A percentile compares a stretch with the other conserved stretches of the same genome.
Conservation (phyloP, 1,139 yeast genomes). For the Candida sp. region DNA sequence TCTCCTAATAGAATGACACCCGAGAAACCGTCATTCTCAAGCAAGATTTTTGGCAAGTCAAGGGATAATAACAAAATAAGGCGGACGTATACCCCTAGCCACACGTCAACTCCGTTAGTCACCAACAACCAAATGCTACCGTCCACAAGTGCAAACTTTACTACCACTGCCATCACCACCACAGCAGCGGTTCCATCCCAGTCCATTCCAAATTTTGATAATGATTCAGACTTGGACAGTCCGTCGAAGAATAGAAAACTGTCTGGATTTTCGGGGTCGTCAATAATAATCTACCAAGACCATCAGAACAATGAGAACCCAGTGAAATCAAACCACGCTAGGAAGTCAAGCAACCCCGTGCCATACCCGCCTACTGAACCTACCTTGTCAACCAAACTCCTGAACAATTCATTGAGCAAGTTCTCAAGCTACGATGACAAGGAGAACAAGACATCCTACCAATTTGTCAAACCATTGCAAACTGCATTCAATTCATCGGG, state of each 20-base stretch:
- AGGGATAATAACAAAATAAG: conserved; percentile 10
- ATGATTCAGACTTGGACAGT: conserved; percentile 30
- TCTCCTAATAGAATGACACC: conserved; percentile 32
- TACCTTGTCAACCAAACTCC: background rate
- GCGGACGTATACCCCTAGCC: conserved; percentile 14
- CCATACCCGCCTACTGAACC: conserved; percentile 5
- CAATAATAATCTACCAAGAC: conserved; percentile 24
- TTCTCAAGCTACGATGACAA: conserved; percentile 28
- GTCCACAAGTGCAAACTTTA: conserved; percentile 19
- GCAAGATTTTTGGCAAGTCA: conserved; percentile 21
- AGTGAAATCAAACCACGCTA: background rate
- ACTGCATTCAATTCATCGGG: conserved; percentile 86
- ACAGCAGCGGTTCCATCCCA: background rate
- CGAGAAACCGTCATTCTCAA: conserved; percentile 21
- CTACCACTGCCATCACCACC: conserved; percentile 16
- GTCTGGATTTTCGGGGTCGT: conserved; percentile 20
- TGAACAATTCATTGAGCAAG: background rate
- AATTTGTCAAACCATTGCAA: conserved; percentile 81
- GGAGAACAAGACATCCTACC: conserved; percentile 55
- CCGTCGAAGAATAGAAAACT: conserved; percentile 40
- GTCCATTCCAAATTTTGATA: conserved; percentile 22
- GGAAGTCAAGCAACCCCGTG: conserved; percentile 4
- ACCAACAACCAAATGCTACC: conserved; percentile 18
- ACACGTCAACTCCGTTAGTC: conserved; percentile 16
- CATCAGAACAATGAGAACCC: conserved; percentile 3